Base-by-base conservation (phyloP, 129 eudicot genomes). In the Flaveria ramosissima region DNA sequence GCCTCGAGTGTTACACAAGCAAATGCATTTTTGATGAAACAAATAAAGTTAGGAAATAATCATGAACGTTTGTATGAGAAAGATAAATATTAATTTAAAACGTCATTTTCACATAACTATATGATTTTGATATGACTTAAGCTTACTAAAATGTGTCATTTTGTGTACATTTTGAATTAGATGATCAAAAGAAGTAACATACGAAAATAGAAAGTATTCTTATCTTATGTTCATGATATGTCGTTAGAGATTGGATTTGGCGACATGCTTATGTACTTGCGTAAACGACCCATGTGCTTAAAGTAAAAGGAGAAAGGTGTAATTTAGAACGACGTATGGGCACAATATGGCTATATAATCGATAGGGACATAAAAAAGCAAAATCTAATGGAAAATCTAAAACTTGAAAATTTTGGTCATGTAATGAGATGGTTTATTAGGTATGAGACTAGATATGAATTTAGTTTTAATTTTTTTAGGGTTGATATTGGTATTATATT, bases 221-320 rank as follows among this genome's bases (percentile, higher is more conserved):
- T 46, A 46, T 6, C 14, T 7, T 72, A 53, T 27, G 48, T 56
- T 6, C 55, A 17, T 27, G 20, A 20, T 21, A 56, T 2, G 20
- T 56, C 55, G 3, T 19, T 39, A 19, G 20, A 20, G n/a, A 15
- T 47, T 1, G 10, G 39, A 32, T n/a, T 10, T 55, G 15, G 4
- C 26, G 23, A 23, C 14, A 11, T 55, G 62, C 61, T 55, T 71
- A 30, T 32, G 7, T 23, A 17, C 48, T 21, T n/a, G 23, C 1
- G 14, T 7, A 56, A 57, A 21, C 56, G 1, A 36, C 3, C 12
- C 77, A 57, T 73, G 55, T 73, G 77, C 4, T 73, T 57, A 41
- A 56, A 73, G 68, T 56, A 20, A 56, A 72, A 20, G 68, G 68
- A 21, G 6, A 57, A 20, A 56, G 14, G 67, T 73, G 52, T 39